These are phyloP conservation scores for Chlamydomonas schloesseri DNA, from an alignment of 139 green algal genomes.

Conservation along the genomic window DNA sequence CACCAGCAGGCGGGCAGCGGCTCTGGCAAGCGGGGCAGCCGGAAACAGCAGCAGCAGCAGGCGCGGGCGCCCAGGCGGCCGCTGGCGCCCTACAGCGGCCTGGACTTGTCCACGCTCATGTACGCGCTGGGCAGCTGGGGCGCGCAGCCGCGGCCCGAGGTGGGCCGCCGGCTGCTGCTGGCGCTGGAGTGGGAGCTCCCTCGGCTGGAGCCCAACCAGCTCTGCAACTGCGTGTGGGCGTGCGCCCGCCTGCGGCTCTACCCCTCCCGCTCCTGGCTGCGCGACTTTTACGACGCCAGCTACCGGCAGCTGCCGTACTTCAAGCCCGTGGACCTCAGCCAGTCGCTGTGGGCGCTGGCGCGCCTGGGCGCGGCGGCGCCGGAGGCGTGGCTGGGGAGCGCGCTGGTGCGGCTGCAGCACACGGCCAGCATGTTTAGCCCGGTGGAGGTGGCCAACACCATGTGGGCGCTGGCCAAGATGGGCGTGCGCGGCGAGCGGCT, in stretches of 20 bases:
- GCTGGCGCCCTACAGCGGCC: not conserved
- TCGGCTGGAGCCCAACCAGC: not conserved
- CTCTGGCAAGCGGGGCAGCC: not conserved
- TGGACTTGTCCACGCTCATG: slow-evolving; percentile 16
- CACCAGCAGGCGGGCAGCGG: too few relatives aligned
- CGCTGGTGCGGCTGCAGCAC: not conserved
- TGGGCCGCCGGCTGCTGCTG: not conserved
- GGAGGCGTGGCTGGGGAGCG: not conserved
- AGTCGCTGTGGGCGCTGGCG: slow-evolving; percentile 43
- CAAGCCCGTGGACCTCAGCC: slow-evolving; percentile 28
- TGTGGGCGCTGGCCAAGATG: slow-evolving; percentile 56
- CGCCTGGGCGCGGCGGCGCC: slow-evolving; percentile 14
- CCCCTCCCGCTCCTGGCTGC: slow-evolving; percentile 4
- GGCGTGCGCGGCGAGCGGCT: slow-evolving; percentile 24
- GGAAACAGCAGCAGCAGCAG: not conserved
- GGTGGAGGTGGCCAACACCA: slow-evolving; percentile 39
- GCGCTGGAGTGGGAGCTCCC: slow-evolving; percentile 1
- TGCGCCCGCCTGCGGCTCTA: slow-evolving; percentile 21
- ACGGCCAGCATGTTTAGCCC: slow-evolving; percentile 17
- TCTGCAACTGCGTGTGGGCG: slow-evolving; percentile 32
- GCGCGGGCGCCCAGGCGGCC: not conserved
- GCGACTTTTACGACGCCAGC: slow-evolving; percentile 8
- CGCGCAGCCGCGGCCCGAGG: not conserved
- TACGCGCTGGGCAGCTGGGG: slow-evolving; percentile 10
- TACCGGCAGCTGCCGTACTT: slow-evolving; percentile 28